These are phyloP conservation scores for Erodium moschatum DNA, from an alignment of 441 rosid genomes.

Conservation along the genomic window DNA sequence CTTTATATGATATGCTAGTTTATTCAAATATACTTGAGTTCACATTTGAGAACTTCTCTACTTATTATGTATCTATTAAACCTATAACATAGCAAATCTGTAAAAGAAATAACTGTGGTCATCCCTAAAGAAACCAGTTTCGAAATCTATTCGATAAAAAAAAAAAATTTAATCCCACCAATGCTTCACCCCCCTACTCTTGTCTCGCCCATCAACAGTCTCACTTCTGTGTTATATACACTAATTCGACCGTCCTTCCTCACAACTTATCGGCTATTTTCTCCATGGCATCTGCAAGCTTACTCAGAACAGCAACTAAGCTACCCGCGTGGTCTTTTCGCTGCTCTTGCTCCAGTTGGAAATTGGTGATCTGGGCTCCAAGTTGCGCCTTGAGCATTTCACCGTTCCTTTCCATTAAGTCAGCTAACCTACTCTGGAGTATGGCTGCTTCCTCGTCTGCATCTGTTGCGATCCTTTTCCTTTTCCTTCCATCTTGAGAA, in stretches of 20 bases:
- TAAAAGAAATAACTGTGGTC: too few relatives aligned
- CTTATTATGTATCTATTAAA: neutral
- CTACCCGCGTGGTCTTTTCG: slow-evolving; percentile 8
- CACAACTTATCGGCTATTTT: slow-evolving; percentile 52
- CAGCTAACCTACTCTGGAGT: neutral
- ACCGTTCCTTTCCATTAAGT: slow-evolving; percentile 3
- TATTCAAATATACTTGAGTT: neutral
- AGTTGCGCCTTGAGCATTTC: slow-evolving; percentile 10
- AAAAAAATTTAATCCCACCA: slow-evolving; percentile 19
- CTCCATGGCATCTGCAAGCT: slow-evolving; percentile 6
- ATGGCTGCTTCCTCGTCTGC: slow-evolving; percentile 29
- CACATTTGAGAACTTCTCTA: neutral
- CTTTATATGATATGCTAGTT: neutral
- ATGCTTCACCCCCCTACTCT: slow-evolving; percentile 22
- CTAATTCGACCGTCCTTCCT: slow-evolving; percentile 21
- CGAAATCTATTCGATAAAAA: neutral
- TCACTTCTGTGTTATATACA: slow-evolving; percentile 22
- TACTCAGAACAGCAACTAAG: slow-evolving; percentile 7
- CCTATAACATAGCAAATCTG: neutral
- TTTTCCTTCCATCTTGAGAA: slow-evolving; percentile 55
- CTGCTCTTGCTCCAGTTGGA: slow-evolving; percentile 6
- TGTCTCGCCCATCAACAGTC: neutral
- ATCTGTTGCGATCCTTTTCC: slow-evolving; percentile 38
- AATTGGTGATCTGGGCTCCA: neutral
- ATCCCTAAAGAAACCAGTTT: slow-evolving; percentile 12